Evolutionary conservation across 2,329 filamentous ascomycete genomes (phyloP).

Genomic region (Trichophaea hybrida): DNA sequence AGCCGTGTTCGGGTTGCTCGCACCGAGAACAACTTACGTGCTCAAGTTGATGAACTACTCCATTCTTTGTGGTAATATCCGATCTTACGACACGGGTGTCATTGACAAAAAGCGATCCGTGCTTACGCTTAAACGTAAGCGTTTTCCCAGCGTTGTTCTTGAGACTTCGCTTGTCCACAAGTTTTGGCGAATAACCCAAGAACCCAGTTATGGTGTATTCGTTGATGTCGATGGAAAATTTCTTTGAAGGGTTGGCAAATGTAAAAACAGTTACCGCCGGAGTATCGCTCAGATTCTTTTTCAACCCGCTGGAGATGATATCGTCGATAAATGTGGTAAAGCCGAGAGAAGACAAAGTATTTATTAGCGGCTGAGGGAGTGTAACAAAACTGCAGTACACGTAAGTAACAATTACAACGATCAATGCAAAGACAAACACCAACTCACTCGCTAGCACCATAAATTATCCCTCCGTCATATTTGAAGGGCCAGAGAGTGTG

Average conservation of each 20-base stretch:
- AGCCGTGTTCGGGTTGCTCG: no score
- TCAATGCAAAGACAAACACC: not conserved
- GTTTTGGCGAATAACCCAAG: not conserved
- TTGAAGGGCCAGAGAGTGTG: not conserved
- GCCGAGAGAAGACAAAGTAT: not conserved
- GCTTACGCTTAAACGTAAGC: not conserved
- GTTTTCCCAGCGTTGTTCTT: not conserved
- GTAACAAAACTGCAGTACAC: not conserved
- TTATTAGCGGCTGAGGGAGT: not conserved
- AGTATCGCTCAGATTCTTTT: not conserved
- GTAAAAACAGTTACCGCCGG: not conserved
- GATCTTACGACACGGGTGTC: not conserved
- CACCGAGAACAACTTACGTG: no score
- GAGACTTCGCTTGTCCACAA: not conserved
- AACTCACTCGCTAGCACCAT: not conserved
- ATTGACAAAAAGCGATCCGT: not conserved
- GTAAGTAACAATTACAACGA: not conserved
- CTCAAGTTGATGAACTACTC: not conserved
- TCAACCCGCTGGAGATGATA: not conserved
- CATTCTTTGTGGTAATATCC: not conserved
- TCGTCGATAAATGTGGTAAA: not conserved
- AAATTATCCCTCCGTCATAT: slow-evolving; percentile 1
- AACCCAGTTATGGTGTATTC: not conserved
- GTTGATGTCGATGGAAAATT: not conserved
- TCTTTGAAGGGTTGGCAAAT: not conserved